Conservation (phyloP, 352 stramenopile genomes). For the Stephanocyclus meneghinianus region DNA sequence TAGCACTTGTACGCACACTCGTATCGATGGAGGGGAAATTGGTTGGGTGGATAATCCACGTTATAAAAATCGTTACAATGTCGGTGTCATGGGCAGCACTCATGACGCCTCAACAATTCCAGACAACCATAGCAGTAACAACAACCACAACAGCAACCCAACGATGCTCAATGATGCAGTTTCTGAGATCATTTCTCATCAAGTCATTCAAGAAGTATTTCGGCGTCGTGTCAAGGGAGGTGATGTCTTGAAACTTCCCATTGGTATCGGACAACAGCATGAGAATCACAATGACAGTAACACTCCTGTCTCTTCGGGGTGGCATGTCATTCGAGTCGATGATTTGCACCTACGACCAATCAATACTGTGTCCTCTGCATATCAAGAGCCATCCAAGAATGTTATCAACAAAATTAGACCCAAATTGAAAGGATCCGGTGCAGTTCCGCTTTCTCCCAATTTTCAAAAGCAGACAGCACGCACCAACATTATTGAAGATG, state of each 20-base stretch:
- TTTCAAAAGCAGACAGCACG: conserved; percentile 34
- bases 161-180: conserved; percentile 15
- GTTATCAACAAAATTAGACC: conserved; percentile 27
- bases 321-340: conserved; percentile 50
- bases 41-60: conserved; percentile 65
- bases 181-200: conserved; percentile 44
- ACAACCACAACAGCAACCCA: not conserved
- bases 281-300: not conserved
- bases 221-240: conserved; percentile 58
- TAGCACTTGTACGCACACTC: conserved; percentile 49
- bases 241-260: conserved; percentile 63
- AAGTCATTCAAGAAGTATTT: conserved; percentile 61
- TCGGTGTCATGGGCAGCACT: not conserved
- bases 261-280: not conserved
- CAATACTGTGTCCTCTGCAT: not conserved
- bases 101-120: not conserved
- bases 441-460: conserved; percentile 29
- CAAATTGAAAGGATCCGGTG: conserved; percentile 36
- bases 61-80: conserved; percentile 2
- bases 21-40: conserved; percentile 62
- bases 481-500: not conserved
- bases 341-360: conserved; percentile 37
- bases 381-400: conserved; percentile 23
- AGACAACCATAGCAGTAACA: not conserved
- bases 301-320: not conserved